These are phyloP conservation scores for Picea glauca DNA, from an alignment of 75 land plant species.

Conservation along the genomic window DNA sequence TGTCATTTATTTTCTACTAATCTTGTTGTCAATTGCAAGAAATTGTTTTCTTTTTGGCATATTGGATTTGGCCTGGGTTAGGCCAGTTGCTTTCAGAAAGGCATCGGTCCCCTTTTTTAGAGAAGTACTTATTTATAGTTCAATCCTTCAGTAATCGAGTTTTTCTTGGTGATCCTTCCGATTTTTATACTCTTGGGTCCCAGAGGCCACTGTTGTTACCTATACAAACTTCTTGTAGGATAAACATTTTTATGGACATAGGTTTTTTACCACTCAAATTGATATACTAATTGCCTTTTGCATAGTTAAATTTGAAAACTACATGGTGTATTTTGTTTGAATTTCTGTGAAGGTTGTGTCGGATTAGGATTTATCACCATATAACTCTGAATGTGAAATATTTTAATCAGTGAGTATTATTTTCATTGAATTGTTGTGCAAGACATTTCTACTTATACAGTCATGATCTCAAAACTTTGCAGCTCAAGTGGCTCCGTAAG, in stretches of 20 bases:
- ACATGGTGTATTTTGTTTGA: neutral
- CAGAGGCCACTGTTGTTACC: neutral
- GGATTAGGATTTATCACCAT: neutral
- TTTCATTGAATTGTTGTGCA: constrained; percentile 13
- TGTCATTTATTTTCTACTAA: too few species aligned
- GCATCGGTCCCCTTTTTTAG: neutral
- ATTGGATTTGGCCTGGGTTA: neutral
- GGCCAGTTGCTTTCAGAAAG: neutral
- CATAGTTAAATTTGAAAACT: neutral
- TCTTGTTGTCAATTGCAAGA: too few species aligned
- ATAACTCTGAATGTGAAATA: too few species aligned
- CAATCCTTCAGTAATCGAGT: too few species aligned
- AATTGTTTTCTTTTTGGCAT: neutral
- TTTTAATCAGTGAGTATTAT: too few species aligned
- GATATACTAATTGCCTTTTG: too few species aligned
- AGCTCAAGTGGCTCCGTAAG: constrained; percentile 80
- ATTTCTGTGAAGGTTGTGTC: neutral
- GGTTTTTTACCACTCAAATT: too few species aligned
- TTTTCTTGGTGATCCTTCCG: neutral
- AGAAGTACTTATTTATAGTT: neutral
- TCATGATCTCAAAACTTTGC: constrained; percentile 70
- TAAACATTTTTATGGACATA: too few species aligned
- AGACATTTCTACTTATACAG: constrained; percentile 78
- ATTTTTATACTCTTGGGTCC: neutral
- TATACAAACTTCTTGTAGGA: neutral